Evolutionary conservation across 2,329 filamentous ascomycete species (phyloP), one percentile per base, ranked within the genome.

Genomic region (Simplicillium sp.): DNA sequence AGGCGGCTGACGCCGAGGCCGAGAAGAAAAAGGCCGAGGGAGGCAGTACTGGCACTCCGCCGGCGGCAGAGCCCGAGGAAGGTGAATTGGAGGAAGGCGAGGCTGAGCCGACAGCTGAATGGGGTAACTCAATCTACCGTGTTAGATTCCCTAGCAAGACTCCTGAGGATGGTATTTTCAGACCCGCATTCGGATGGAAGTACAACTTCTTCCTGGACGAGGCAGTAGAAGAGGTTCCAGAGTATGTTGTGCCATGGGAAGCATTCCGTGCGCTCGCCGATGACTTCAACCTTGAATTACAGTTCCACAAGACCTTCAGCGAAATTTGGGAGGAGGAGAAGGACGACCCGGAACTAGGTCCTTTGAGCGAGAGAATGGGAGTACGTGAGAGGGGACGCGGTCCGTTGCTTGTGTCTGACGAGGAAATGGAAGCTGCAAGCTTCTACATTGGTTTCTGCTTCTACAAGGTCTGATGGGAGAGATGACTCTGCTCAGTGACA

Each of bases 191-290:
- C 57, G 92, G 90, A 38, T 97, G 92, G 89, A 95, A 92, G 62
- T 98, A 98, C 66, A 94, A 80, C 56, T 98, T 95, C 68, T 94
- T 88, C 61, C 79, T 98, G 42, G 82, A 92, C 54, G 92, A 98
- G 64, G 92, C 92, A 0, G 92, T 98, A 15, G 90, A 97, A 59
- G 86, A 89, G 56, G 87, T 95, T 7, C 90, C 92, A 3, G 92
- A 98, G 66, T 98, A 95, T 58, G 90, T 98, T 2, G 92, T 98
- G 1, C 92, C 92, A 0, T 98, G 92, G 90, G 89, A 95, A 59
- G 89, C 88, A 1, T 97, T 98, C 67, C 86, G 92, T 64, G 89
- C 87, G 18, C 69, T 97, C 53, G 92, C 92, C 14, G 89, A 96
- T 58, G 89, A 97, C 57, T 98, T 90, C 70, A 96, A 96, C 53